A percentile compares a stretch with the other conserved stretches of the same genome.
Conservation (phyloP, 352 stramenopile species). For the Pythium aquatile region DNA sequence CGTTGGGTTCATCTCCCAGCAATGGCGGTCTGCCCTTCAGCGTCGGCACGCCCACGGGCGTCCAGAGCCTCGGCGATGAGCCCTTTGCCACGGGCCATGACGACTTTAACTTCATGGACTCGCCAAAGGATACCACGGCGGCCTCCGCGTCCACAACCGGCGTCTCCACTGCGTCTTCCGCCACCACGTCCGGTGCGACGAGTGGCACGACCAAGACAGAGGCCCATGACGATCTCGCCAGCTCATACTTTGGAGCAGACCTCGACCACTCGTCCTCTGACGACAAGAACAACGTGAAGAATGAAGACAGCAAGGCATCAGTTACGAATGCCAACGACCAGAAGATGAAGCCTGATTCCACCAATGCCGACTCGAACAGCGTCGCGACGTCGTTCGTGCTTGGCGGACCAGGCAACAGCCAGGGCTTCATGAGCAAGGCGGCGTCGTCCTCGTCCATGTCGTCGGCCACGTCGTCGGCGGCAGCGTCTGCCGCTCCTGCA, state of each 20-base stretch:
- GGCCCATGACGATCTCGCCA: constrained; percentile 36
- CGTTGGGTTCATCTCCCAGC: constrained; percentile 68
- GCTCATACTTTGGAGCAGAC: constrained; percentile 70
- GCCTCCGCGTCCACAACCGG: constrained; percentile 5
- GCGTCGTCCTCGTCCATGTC: constrained; percentile 7
- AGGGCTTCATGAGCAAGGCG: constrained; percentile 19
- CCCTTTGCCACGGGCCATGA: constrained; percentile 56
- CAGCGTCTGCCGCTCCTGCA: constrained; percentile 20
- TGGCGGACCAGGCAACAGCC: constrained; percentile 19
- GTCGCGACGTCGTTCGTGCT: constrained; percentile 22
- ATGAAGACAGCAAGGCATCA: constrained; percentile 25
- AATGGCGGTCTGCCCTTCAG: constrained; percentile 72
- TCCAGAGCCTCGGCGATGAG: constrained; percentile 81
- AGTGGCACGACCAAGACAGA: constrained; percentile 25
- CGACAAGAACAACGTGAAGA: constrained; percentile 37
- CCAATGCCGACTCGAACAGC: constrained; percentile 10
- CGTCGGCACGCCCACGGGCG: constrained; percentile 79
- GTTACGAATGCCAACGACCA: constrained; percentile 23
- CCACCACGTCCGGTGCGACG: constrained; percentile 8
- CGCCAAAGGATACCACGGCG: constrained; percentile 48
- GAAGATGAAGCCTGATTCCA: constrained; percentile 20
- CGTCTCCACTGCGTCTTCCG: constrained; percentile 17
- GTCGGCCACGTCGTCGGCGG: constrained; percentile 24
- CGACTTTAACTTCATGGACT: constrained; percentile 82
- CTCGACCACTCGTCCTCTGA: constrained; percentile 35